Percentiles rank a stretch among this genome's conserved stretches.
Conservation (phyloP, 106 monocot species). For the Dendrobium huoshanense region DNA sequence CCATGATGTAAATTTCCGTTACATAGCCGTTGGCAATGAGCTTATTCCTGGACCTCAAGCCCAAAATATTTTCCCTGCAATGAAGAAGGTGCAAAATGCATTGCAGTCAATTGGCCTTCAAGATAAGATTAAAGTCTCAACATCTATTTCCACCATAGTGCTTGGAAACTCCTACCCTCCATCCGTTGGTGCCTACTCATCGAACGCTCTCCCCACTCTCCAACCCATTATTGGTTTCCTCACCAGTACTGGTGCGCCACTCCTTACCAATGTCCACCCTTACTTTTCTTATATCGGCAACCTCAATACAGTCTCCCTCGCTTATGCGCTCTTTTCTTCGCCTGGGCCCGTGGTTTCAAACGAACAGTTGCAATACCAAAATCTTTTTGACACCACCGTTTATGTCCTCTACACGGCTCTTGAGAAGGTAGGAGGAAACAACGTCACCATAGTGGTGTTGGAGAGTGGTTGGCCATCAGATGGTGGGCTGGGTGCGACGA, state of each 20-base stretch:
- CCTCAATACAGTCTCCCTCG: not conserved
- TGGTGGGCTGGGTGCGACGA: not conserved
- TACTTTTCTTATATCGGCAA: conserved; percentile 4
- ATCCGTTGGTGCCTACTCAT: not conserved
- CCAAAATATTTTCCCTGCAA: not conserved
- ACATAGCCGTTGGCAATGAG: conserved; percentile 8
- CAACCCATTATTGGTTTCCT: conserved; percentile 8
- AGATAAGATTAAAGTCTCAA: conserved; percentile 18
- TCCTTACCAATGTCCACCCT: conserved; percentile 6
- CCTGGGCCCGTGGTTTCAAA: not conserved
- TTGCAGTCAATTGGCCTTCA: not conserved
- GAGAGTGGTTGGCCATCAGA: conserved; percentile 46
- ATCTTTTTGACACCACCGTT: conserved; percentile 22
- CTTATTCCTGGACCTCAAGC: not conserved
- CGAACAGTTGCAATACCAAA: not conserved
- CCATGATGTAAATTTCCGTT: not conserved
- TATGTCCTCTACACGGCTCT: conserved; percentile 27
- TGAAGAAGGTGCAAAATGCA: not conserved
- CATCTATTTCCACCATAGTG: conserved; percentile 6
- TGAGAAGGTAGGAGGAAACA: conserved; percentile 21
- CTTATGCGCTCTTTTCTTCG: not conserved
- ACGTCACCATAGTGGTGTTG: conserved; percentile 16
- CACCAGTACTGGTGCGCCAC: not conserved
- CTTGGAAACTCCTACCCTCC: not conserved
- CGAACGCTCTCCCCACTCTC: not conserved